A percentile compares a stretch with the other conserved stretches of the same genome.
Conservation (phyloP, 768 basidiomycete species). For the Mrakia frigida region DNA sequence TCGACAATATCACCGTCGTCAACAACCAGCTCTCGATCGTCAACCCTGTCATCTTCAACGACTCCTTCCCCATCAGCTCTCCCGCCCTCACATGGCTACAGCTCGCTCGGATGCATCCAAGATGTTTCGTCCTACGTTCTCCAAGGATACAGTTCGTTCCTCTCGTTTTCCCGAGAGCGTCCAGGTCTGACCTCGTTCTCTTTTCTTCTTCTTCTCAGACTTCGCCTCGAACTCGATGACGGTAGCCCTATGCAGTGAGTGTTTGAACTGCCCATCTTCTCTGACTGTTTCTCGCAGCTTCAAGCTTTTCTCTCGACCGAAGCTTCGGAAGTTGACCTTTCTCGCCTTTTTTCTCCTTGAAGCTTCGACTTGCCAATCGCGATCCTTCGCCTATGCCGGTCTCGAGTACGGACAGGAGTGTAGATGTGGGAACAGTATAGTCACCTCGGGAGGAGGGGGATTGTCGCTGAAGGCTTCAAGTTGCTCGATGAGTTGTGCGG, state of each 20-base stretch:
- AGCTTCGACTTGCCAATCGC: neutral
- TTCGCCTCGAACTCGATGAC: neutral
- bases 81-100: neutral
- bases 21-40: neutral
- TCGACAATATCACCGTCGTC: neutral
- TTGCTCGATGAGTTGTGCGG: neutral
- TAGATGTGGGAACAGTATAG: neutral
- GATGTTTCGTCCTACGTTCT: neutral
- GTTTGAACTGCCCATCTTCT: no score
- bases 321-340: neutral
- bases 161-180: neutral
- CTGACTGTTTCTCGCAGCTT: no score
- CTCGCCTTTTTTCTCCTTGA: neutral
- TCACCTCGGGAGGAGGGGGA: neutral
- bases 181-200: neutral
- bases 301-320: neutral
- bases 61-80: neutral
- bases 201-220: neutral
- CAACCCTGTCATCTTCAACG: neutral
- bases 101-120: neutral
- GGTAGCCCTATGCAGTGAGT: slow-evolving; percentile 1
- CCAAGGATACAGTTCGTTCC: neutral
- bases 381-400: neutral
- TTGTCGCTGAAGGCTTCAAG: neutral
- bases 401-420: neutral